Evolutionary conservation across 1,139 yeast species (phyloP).

Genomic region (Yamadazyma triangularis): DNA sequence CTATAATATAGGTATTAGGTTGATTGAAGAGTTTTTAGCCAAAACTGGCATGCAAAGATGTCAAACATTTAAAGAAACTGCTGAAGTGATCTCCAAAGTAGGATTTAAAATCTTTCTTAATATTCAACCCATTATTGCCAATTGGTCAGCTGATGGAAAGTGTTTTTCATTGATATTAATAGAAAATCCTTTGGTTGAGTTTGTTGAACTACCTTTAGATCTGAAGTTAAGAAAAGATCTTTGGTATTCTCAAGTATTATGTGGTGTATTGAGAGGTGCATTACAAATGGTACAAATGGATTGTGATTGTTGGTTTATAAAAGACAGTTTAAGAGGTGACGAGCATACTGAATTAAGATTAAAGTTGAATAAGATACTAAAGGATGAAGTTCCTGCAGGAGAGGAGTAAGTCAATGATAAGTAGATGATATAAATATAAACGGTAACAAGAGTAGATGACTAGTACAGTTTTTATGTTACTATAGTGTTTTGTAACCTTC

Average conservation of each 20-base stretch:
- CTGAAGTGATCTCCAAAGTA: conserved; percentile 77
- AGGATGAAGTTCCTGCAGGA: conserved; percentile 96
- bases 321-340: conserved; percentile 82
- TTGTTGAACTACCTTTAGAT: conserved; percentile 86
- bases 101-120: conserved; percentile 90
- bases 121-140: conserved; percentile 68
- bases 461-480: no score
- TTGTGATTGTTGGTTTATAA: conserved; percentile 75
- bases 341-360: conserved; percentile 75
- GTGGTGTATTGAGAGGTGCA: conserved; percentile 90
- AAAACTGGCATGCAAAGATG: conserved; percentile 84
- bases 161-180: conserved; percentile 68
- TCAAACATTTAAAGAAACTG: conserved; percentile 74
- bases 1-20: conserved; percentile 83
- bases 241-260: conserved; percentile 89
- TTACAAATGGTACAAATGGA: conserved; percentile 95
- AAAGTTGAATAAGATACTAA: conserved; percentile 65
- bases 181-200: conserved; percentile 91
- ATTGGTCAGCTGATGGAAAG: conserved; percentile 76
- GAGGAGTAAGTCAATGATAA: conserved; percentile 83
- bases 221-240: conserved; percentile 65
- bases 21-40: conserved; percentile 91
- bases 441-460: no score
- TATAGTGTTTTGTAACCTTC: no score
- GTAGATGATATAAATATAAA: no score